Evolutionary conservation across 179 eudicot genomes (phyloP).

Genomic region (Carnegiea gigantea): DNA sequence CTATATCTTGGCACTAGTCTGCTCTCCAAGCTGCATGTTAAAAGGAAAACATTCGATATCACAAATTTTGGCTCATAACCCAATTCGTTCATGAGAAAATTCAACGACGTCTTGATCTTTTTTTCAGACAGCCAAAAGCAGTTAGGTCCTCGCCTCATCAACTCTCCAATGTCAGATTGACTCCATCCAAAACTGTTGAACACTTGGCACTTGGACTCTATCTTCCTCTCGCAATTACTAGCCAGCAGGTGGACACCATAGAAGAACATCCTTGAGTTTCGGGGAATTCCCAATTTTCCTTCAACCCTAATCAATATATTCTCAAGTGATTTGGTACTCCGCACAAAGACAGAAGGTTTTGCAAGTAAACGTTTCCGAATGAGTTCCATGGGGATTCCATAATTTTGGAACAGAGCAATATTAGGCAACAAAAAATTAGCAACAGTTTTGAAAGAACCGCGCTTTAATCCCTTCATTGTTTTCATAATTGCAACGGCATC

Average conservation of each 20-base stretch:
- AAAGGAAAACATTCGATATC: slow-evolving; percentile 1
- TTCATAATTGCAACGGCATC: slow-evolving; percentile 21
- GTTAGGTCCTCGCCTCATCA: slow-evolving; percentile 19
- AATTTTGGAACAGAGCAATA: slow-evolving; percentile 20
- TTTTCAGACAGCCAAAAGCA: slow-evolving; percentile 17
- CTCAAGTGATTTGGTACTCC: background rate
- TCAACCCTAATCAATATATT: slow-evolving; percentile 17
- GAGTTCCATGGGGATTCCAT: slow-evolving; percentile 28
- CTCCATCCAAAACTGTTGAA: slow-evolving; percentile 42
- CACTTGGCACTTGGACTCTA: slow-evolving; percentile 17
- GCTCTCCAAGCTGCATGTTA: slow-evolving; percentile 28
- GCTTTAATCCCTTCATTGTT: background rate
- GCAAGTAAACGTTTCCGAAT: slow-evolving; percentile 18
- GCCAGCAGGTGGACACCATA: slow-evolving; percentile 20
- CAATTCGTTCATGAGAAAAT: slow-evolving; percentile 31
- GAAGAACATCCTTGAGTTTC: slow-evolving; percentile 23
- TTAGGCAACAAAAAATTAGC: slow-evolving; percentile 20
- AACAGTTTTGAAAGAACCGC: background rate
- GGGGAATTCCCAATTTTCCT: slow-evolving; percentile 22
- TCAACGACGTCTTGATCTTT: slow-evolving; percentile 16
- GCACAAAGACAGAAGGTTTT: slow-evolving; percentile 9
- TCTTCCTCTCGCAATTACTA: background rate
- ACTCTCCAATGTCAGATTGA: slow-evolving; percentile 16
- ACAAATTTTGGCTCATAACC: slow-evolving; percentile 20
- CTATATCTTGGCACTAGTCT: slow-evolving; percentile 29